These are phyloP conservation scores for Scleroderma bovista DNA, from an alignment of 768 basidiomycete genomes.

Conservation along the genomic window DNA sequence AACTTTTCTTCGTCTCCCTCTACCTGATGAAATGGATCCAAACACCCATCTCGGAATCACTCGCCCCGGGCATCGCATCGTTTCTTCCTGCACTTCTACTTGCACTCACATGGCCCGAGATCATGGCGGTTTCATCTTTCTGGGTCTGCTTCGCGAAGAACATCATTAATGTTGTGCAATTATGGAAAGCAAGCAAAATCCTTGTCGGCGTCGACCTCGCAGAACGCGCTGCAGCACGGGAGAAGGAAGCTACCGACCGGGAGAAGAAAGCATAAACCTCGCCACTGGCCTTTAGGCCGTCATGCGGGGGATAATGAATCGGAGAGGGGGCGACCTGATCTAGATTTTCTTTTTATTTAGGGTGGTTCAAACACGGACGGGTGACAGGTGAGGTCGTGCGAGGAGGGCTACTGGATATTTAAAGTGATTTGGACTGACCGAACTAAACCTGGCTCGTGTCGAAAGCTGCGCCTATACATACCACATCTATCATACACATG, in stretches of 20 bases:
- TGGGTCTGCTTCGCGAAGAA: conserved; percentile 81
- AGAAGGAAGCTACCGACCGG: conserved; percentile 16
- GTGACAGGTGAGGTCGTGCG: background rate
- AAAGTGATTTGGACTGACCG: conserved; percentile 1
- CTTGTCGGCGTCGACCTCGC: conserved; percentile 90
- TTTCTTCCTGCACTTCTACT: conserved; percentile 16
- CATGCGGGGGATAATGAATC: background rate
- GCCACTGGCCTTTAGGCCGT: no score
- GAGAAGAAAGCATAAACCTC: background rate
- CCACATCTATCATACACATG: conserved; percentile 6
- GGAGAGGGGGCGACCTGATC: background rate
- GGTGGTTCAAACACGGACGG: background rate
- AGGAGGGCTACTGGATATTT: background rate
- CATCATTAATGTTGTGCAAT: conserved; percentile 89
- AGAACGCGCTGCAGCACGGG: conserved; percentile 66
- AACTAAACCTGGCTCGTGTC: background rate
- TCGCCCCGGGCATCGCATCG: conserved; percentile 9
- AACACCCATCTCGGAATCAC: conserved; percentile 50
- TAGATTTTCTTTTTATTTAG: background rate
- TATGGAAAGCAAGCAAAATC: conserved; percentile 97
- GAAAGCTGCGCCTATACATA: conserved; percentile 3
- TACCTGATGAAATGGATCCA: conserved; percentile 88
- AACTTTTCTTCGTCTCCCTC: conserved; percentile 90
- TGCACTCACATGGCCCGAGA: conserved; percentile 68
- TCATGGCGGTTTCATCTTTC: conserved; percentile 55